Base-by-base conservation (phyloP, 2,329 filamentous ascomycete species). In the Fusarium scirpi region DNA sequence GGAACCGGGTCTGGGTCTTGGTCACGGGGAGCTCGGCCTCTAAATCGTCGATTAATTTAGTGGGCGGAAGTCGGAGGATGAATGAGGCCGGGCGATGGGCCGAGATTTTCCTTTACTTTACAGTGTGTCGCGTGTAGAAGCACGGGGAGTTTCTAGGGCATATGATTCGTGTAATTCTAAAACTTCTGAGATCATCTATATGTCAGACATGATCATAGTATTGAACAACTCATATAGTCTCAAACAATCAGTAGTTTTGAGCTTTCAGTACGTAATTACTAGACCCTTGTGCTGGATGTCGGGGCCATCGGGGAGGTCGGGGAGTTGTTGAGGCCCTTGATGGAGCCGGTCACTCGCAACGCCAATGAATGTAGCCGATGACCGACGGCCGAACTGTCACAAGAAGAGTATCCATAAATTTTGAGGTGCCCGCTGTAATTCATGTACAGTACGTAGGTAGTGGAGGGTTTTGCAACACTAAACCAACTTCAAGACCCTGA, bases 241-340 rank as follows among this genome's bases (percentile, higher is more conserved):
- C 34, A 38, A 38, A 38, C 34, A 38, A 25, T 27, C 22, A 52
- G 34, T 16, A 20, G 32, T n/a, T 40, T 12, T 22, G 32, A 22
- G 18, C 27, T 12, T 25, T n/a, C 27, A 25, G 47, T 68, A 68
- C 60, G 64, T 64, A 68, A 68, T 64, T 30, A 46, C 27, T 13
- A n/a, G 30, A 49, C 47, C 64, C 58, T 41, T 38, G 63, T 49
- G 49, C 48, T 56, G 68, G 68, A 53, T 62, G 29, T 71, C 69
- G 69, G 68, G 65, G 65, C 67, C 58, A 59, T 69, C 65, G 67
- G 69, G 67, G 67, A 70, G 66, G 66, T 70, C 67, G 67, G 67
- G 69, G 69, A 71, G 69, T 71, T 71, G 56, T 45, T 45, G 30
- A 34, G n/a, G 65, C 56, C 43, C 45, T 56, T 55, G 60, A 70